Percentiles rank a stretch among this genome's conserved stretches.
phyloP scores from a whole-genome alignment of 306 rosid genomes.

The Bauhinia variegata region DNA sequence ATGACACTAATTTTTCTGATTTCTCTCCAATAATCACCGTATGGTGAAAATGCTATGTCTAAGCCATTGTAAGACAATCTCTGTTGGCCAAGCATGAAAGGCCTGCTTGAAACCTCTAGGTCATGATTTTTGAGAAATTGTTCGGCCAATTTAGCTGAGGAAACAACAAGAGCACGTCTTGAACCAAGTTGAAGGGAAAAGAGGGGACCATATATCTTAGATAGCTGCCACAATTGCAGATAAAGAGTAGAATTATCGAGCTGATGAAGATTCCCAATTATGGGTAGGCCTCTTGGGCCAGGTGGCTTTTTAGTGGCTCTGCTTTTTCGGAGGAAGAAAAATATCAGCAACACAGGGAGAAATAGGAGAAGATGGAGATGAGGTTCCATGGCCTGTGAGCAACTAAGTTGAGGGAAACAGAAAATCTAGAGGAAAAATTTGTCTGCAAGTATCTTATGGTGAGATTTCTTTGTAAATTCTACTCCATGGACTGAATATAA shows the following conservation, averaged over 20 bases:
- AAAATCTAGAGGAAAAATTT: too few relatives aligned
- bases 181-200: slow-evolving; percentile 18
- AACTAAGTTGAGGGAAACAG: too few relatives aligned
- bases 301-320: neutral
- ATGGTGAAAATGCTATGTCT: slow-evolving; percentile 9
- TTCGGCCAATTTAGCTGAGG: slow-evolving; percentile 10
- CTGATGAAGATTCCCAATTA: slow-evolving; percentile 27
- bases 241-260: neutral
- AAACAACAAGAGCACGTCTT: slow-evolving; percentile 14
- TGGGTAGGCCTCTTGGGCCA: slow-evolving; percentile 31
- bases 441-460: too few relatives aligned
- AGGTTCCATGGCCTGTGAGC: too few relatives aligned
- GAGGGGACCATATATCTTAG: slow-evolving; percentile 24
- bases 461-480: too few relatives aligned
- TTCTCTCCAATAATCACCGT: slow-evolving; percentile 13
- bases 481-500: too few relatives aligned
- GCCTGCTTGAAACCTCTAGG: neutral
- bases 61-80: neutral
- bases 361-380: too few relatives aligned
- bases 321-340: neutral
- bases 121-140: slow-evolving; percentile 12
- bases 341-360: too few relatives aligned
- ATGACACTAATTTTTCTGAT: neutral
- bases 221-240: slow-evolving; percentile 1
- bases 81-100: neutral